A percentile compares a stretch with the other conserved stretches of the same genome.
Conservation (phyloP, 768 basidiomycete species). For the Cytidiella melzeri region DNA sequence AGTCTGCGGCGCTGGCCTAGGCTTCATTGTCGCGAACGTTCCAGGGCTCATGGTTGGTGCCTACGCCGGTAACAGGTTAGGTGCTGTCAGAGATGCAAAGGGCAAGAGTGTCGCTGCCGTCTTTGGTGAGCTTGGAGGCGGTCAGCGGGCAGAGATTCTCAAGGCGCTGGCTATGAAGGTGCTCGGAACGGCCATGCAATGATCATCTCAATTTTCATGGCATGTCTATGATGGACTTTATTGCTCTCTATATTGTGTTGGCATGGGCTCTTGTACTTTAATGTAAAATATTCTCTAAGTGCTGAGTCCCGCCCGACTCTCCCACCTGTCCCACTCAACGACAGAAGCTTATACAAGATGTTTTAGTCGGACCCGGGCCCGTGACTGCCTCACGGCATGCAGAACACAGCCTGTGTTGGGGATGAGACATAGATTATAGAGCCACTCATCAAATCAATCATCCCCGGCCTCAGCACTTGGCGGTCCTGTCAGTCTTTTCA, state of each 20-base stretch:
- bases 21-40: slow-evolving; percentile 59
- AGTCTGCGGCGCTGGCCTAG: slow-evolving; percentile 55
- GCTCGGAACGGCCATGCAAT: slow-evolving; percentile 50
- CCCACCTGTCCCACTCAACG: too few relatives aligned
- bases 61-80: slow-evolving; percentile 83
- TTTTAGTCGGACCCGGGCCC: too few relatives aligned
- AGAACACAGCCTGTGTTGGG: too few relatives aligned
- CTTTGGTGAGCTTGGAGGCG: slow-evolving; percentile 67
- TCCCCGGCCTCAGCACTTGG: too few relatives aligned
- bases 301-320: too few relatives aligned
- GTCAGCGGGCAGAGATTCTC: slow-evolving; percentile 82
- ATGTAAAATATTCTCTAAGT: too few relatives aligned
- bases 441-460: too few relatives aligned
- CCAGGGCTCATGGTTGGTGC: slow-evolving; percentile 86
- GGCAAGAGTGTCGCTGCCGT: slow-evolving; percentile 90
- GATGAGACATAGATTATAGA: too few relatives aligned
- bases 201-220: not conserved
- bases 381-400: too few relatives aligned
- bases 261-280: too few relatives aligned
- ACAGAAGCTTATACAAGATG: too few relatives aligned
- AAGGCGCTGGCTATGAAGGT: slow-evolving; percentile 39
- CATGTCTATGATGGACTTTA: not conserved
- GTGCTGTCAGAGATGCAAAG: slow-evolving; percentile 90
- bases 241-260: not conserved
- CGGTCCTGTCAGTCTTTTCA: too few relatives aligned